Percentiles rank a stretch among this genome's conserved stretches.
phyloP scores from a whole-genome alignment of 768 basidiomycete genomes.

The Phaeotremella fagi region DNA sequence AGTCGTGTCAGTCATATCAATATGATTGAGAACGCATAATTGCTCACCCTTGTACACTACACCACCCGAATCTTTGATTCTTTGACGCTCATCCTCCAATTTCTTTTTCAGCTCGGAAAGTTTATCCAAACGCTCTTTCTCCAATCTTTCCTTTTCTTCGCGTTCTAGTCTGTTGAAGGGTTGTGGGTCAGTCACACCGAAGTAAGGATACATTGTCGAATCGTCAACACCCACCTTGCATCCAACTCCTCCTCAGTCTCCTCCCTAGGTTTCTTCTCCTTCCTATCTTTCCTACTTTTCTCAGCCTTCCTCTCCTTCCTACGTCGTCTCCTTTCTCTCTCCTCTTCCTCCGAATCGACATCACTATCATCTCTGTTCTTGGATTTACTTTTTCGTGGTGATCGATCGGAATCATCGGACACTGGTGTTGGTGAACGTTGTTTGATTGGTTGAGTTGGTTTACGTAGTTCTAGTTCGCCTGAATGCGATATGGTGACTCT shows the following conservation, averaged over 20 bases:
- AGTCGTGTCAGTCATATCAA: neutral
- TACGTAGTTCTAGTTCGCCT: slow-evolving; percentile 72
- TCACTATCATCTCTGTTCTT: slow-evolving; percentile 7
- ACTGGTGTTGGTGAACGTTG: slow-evolving; percentile 13
- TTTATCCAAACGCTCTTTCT: slow-evolving; percentile 25
- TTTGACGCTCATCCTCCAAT: slow-evolving; percentile 25
- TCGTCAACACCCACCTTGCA: slow-evolving; percentile 24
- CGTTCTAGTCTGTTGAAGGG: slow-evolving; percentile 33
- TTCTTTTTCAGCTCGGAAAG: slow-evolving; percentile 26
- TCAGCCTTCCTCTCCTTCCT: slow-evolving; percentile 51
- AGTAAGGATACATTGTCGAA: too few relatives aligned
- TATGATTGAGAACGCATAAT: neutral
- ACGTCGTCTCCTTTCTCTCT: slow-evolving; percentile 4
- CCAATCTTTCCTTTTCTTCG: slow-evolving; percentile 45
- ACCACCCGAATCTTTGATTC: slow-evolving; percentile 27
- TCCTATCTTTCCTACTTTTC: slow-evolving; percentile 11
- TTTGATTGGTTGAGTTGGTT: slow-evolving; percentile 45
- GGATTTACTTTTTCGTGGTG: slow-evolving; percentile 11
- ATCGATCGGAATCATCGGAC: neutral
- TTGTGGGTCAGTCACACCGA: too few relatives aligned
- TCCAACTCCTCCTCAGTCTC: slow-evolving; percentile 46
- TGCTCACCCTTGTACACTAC: slow-evolving; percentile 44
- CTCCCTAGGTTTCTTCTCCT: slow-evolving; percentile 17
- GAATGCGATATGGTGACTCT: slow-evolving; percentile 70
- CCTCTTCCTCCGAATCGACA: neutral